Percentiles rank a stretch among this genome's conserved stretches.
Evolutionary conservation across 2,329 filamentous ascomycete species (phyloP).

Genomic region (Cyphellophora attinorum): DNA sequence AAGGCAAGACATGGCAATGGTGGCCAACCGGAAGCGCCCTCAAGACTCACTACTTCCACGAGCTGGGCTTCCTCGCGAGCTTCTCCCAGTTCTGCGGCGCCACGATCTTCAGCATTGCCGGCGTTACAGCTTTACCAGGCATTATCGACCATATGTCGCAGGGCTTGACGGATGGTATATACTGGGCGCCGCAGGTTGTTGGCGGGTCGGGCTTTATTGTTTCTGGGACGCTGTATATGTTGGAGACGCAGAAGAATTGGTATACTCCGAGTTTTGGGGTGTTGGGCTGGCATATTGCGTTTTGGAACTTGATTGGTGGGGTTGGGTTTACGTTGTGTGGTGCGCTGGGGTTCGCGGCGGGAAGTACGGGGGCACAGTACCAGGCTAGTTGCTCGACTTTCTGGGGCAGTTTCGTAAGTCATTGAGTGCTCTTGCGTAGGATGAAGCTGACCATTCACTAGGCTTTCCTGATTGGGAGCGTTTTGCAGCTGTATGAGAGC

Average conservation of each 20-base stretch:
- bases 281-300: conserved; percentile 58
- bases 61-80: conserved; percentile 55
- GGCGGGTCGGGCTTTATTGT: conserved; percentile 55
- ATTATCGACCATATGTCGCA: conserved; percentile 41
- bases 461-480: too few relatives aligned
- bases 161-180: conserved; percentile 44
- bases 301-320: conserved; percentile 56
- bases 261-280: conserved; percentile 46
- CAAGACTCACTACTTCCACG: conserved; percentile 49
- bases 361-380: too few relatives aligned
- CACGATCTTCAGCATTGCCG: conserved; percentile 55
- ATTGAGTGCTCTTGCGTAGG: too few relatives aligned
- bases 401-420: too few relatives aligned
- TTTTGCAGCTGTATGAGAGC: too few relatives aligned
- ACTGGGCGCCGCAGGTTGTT: conserved; percentile 54
- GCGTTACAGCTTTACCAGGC: conserved; percentile 50
- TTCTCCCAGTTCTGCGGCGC: conserved; percentile 48
- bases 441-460: too few relatives aligned
- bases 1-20: conserved; percentile 44
- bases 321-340: conserved; percentile 55
- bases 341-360: conserved; percentile 45
- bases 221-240: conserved; percentile 50
- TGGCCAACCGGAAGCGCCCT: conserved; percentile 49
- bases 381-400: too few relatives aligned
- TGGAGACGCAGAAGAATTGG: conserved; percentile 58